These are phyloP conservation scores for Ganoderma meredithae DNA, from an alignment of 1,284 basidiomycete genomes.

Conservation along the genomic window DNA sequence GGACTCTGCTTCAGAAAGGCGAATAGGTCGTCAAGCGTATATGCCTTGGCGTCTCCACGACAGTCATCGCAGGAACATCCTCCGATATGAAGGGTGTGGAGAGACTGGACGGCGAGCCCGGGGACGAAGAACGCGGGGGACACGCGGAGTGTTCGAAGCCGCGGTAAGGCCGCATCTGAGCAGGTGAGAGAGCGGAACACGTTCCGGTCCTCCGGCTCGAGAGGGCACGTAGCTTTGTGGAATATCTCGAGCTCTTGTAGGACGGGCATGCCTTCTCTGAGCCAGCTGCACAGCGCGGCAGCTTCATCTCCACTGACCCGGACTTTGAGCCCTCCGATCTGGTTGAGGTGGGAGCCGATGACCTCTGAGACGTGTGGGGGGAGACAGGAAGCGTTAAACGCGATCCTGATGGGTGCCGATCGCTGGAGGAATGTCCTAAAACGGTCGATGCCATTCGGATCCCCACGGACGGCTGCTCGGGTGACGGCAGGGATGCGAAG, in stretches of 20 bases:
- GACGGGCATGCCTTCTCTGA: background rate
- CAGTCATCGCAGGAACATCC: conserved; percentile 1
- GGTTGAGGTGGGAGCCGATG: conserved; percentile 6
- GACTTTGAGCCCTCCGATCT: conserved; percentile 8
- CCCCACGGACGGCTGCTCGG: conserved; percentile 4
- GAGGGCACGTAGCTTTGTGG: conserved; percentile 7
- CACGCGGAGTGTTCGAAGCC: conserved; percentile 7
- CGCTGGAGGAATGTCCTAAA: conserved; percentile 5
- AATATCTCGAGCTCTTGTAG: conserved; percentile 12
- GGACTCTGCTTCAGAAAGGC: background rate
- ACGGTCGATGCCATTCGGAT: background rate
- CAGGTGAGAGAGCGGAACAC: background rate
- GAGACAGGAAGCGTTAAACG: conserved; percentile 2
- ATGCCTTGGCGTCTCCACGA: background rate
- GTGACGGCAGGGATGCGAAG: conserved; percentile 11
- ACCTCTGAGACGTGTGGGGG: background rate
- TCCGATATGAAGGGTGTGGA: conserved; percentile 1
- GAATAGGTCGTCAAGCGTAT: background rate
- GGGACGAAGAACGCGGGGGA: conserved; percentile 5
- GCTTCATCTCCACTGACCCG: background rate
- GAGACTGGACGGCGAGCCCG: conserved; percentile 2
- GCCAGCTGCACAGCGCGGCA: background rate
- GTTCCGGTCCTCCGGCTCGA: background rate
- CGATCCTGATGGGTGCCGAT: conserved; percentile 7
- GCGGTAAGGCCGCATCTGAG: background rate